These are phyloP conservation scores for Saturnispora ahearnii DNA, from an alignment of 805 yeast species.

Conservation along the genomic window DNA sequence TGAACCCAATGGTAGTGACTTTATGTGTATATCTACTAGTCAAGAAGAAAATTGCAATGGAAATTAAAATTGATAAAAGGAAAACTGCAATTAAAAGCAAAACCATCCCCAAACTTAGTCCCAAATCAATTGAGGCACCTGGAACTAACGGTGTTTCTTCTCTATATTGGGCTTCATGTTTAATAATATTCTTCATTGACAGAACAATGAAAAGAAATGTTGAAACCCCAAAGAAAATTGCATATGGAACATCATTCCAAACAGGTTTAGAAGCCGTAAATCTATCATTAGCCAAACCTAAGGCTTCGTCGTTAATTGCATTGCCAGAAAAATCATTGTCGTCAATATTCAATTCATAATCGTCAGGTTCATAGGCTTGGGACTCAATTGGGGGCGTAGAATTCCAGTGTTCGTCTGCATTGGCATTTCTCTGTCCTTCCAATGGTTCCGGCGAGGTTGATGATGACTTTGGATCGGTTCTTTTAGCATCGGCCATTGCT, in stretches of 20 bases:
- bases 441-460: background rate
- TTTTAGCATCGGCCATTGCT: background rate
- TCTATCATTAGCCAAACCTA: slow-evolving; percentile 38
- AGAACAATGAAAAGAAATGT: slow-evolving; percentile 3
- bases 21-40: slow-evolving; percentile 59
- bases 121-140: background rate
- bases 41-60: slow-evolving; percentile 44
- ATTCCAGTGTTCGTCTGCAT: background rate
- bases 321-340: background rate
- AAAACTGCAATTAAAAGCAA: slow-evolving; percentile 59
- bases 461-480: background rate
- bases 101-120: slow-evolving; percentile 23
- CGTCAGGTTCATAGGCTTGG: slow-evolving; percentile 8
- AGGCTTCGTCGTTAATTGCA: slow-evolving; percentile 3
- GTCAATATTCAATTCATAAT: slow-evolving; percentile 1
- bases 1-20: slow-evolving; percentile 65
- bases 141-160: slow-evolving; percentile 5
- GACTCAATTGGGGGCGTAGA: background rate
- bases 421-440: background rate
- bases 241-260: slow-evolving; percentile 65
- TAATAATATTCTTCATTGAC: slow-evolving; percentile 8
- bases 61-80: slow-evolving; percentile 49
- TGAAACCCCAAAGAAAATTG: slow-evolving; percentile 25
- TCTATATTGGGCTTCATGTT: slow-evolving; percentile 4
- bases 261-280: slow-evolving; percentile 57